phyloP scores from a whole-genome alignment of 257 asterid genomes.

The Solanum chaucha region DNA sequence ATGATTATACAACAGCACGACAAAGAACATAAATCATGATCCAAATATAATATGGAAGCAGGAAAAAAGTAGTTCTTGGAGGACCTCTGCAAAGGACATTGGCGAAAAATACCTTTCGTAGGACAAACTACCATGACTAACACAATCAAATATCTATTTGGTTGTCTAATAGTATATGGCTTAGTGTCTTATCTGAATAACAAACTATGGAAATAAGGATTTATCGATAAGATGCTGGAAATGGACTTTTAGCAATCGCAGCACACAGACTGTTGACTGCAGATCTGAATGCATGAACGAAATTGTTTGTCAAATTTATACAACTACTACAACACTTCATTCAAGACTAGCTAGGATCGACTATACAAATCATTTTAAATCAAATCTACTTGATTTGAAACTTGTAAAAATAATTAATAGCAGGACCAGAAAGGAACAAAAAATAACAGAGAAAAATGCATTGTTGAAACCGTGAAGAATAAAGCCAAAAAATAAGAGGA shows the following conservation, averaged over 20 bases:
- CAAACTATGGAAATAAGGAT: not conserved
- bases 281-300: not conserved
- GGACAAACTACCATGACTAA: not conserved
- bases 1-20: not conserved
- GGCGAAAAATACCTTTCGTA: not conserved
- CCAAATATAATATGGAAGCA: not conserved
- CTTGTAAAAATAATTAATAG: not conserved
- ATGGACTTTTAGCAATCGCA: not conserved
- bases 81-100: not conserved
- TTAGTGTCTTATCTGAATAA: too few relatives aligned
- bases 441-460: not conserved
- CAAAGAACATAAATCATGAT: not conserved
- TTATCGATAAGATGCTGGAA: not conserved
- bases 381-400: not conserved
- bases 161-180: not conserved
- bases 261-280: not conserved
- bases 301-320: not conserved
- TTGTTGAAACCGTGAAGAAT: constrained; percentile 9
- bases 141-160: not conserved
- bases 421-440: not conserved
- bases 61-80: not conserved
- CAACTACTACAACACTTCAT: not conserved
- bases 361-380: not conserved
- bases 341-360: not conserved
- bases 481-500: constrained; percentile 3